phyloP scores from a whole-genome alignment of 371 early-diverging fungal genomes.

The Homolaphlyctis polyrhiza region DNA sequence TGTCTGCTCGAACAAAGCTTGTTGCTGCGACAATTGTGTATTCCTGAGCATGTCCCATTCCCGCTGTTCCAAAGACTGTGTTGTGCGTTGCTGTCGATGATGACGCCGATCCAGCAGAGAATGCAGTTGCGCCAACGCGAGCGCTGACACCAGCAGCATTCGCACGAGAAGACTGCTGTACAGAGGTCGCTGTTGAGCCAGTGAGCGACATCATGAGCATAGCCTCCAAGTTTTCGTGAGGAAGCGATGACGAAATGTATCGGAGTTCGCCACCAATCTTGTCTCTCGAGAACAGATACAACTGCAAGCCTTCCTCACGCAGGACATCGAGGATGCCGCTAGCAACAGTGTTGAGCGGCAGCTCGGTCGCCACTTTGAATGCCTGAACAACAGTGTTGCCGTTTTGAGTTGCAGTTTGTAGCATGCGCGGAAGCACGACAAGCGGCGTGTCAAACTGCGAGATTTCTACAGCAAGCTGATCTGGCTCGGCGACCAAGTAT shows the following conservation, averaged over 20 bases:
- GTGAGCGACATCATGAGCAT: background rate
- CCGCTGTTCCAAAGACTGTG: too few relatives aligned
- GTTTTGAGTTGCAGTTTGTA: background rate
- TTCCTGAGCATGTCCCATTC: background rate
- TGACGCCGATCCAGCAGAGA: background rate
- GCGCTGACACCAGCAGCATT: background rate
- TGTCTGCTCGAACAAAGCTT: background rate
- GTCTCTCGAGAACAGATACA: constrained; percentile 5
- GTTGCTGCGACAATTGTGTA: background rate
- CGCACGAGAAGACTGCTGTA: too few relatives aligned
- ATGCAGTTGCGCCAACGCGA: background rate
- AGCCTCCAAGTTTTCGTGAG: background rate
- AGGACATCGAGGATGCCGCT: constrained; percentile 10
- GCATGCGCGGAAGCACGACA: constrained; percentile 3
- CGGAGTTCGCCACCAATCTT: background rate
- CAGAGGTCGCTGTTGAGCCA: background rate
- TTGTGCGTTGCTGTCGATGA: background rate
- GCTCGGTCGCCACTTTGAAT: constrained; percentile 1
- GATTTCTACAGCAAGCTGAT: background rate
- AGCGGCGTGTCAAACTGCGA: constrained; percentile 6
- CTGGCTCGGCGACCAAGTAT: too few relatives aligned
- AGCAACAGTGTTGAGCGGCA: constrained; percentile 9
- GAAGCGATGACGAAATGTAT: background rate
- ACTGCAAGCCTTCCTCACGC: constrained; percentile 10
- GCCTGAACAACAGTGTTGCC: constrained; percentile 11